Evolutionary conservation across 768 basidiomycete genomes (phyloP).

Genomic region (Suillus ampliporus): DNA sequence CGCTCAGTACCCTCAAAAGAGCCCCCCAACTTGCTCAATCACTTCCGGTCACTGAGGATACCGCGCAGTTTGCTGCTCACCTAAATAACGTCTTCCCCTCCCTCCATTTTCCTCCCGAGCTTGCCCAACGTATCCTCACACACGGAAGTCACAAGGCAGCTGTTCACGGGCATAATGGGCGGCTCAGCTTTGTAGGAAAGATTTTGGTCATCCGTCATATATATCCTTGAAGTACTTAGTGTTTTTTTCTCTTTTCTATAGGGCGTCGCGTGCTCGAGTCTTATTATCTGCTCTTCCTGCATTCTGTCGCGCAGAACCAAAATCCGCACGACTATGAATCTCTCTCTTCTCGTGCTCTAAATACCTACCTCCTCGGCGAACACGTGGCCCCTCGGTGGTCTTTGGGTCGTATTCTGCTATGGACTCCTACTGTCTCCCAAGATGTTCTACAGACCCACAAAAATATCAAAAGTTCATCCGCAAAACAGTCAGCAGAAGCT

Average conservation of each 20-base stretch:
- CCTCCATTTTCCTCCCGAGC: slow-evolving; percentile 70
- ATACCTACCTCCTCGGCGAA: slow-evolving; percentile 75
- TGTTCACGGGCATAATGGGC: slow-evolving; percentile 70
- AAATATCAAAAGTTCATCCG: slow-evolving; percentile 7
- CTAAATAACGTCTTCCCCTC: slow-evolving; percentile 67
- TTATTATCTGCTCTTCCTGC: slow-evolving; percentile 75
- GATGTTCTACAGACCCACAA: slow-evolving; percentile 34
- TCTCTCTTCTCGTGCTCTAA: slow-evolving; percentile 60
- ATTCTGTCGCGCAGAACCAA: slow-evolving; percentile 54
- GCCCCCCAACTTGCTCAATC: not conserved
- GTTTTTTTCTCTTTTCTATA: slow-evolving; percentile 27
- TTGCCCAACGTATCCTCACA: slow-evolving; percentile 76
- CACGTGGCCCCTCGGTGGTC: slow-evolving; percentile 79
- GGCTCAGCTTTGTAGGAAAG: slow-evolving; percentile 75
- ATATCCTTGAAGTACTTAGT: not conserved
- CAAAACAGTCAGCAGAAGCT: slow-evolving; percentile 23
- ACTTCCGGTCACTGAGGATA: slow-evolving; percentile 16
- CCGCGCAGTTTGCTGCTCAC: slow-evolving; percentile 52
- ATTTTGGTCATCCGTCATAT: slow-evolving; percentile 12
- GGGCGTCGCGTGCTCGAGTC: slow-evolving; percentile 80
- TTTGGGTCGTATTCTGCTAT: slow-evolving; percentile 72
- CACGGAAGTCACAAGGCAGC: slow-evolving; percentile 78
- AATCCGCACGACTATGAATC: slow-evolving; percentile 61
- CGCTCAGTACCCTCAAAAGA: slow-evolving; percentile 5
- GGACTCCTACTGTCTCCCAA: slow-evolving; percentile 64